A percentile compares a stretch with the other conserved stretches of the same genome.
phyloP scores from a whole-genome alignment of 495 filamentous ascomycete species.

The Xanthoparmelia taractica region DNA sequence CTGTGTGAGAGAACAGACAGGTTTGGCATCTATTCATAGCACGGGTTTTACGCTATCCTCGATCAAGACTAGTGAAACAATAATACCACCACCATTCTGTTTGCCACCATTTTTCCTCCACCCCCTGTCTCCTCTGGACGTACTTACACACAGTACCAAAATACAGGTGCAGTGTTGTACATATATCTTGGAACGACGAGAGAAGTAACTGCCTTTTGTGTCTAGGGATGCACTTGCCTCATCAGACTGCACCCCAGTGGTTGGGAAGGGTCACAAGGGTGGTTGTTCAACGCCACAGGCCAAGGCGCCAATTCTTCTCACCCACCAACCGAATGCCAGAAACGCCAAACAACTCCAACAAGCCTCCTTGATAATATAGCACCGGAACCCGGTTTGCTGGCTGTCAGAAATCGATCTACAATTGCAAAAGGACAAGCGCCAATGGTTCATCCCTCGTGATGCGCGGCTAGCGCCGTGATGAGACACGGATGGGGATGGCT shows the following conservation, averaged over 20 bases:
- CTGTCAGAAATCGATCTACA: neutral
- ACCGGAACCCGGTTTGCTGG: neutral
- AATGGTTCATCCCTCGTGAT: neutral
- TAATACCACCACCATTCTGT: too few species aligned
- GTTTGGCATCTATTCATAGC: neutral
- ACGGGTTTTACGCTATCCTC: neutral
- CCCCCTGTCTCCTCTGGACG: neutral
- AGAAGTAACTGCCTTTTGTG: neutral
- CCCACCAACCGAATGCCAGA: neutral
- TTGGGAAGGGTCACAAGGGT: too few species aligned
- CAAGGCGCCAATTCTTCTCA: neutral
- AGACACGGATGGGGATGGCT: neutral
- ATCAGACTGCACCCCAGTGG: neutral
- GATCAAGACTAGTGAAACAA: neutral
- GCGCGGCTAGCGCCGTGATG: neutral
- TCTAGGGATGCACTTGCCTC: neutral
- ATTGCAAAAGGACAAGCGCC: neutral
- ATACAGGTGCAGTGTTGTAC: neutral
- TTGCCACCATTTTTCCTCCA: neutral
- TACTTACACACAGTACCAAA: neutral
- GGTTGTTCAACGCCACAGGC: too few species aligned
- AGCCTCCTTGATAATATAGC: neutral
- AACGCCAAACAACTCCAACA: neutral
- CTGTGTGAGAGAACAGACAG: neutral
- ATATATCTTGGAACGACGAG: neutral